A percentile compares a stretch with the other conserved stretches of the same genome.
Evolutionary conservation across 2,329 filamentous ascomycete species (phyloP).

Genomic region (Talaromyces amestolkiae): DNA sequence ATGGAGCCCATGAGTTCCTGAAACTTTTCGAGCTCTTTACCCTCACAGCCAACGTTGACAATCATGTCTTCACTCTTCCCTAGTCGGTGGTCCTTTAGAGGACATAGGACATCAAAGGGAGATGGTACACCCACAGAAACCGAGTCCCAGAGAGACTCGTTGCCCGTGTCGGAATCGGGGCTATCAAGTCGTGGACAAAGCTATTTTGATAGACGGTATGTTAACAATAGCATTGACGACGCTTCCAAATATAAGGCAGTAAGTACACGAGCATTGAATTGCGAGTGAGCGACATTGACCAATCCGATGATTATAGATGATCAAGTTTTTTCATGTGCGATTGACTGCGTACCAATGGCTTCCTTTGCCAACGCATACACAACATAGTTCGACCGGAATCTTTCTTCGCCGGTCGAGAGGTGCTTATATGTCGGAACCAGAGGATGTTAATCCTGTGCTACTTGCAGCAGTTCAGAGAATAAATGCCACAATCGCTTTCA

Average conservation of each 20-base stretch:
- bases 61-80: slow-evolving; percentile 13
- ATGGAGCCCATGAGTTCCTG: background rate
- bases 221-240: slow-evolving; percentile 24
- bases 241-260: slow-evolving; percentile 28
- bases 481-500: slow-evolving; percentile 49
- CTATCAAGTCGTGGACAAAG: slow-evolving; percentile 7
- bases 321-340: slow-evolving; percentile 30
- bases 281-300: background rate
- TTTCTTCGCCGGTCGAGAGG: slow-evolving; percentile 42
- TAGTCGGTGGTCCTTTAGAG: slow-evolving; percentile 11
- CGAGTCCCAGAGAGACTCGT: slow-evolving; percentile 9
- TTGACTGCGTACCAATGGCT: slow-evolving; percentile 30
- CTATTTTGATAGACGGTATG: slow-evolving; percentile 5
- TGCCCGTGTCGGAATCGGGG: slow-evolving; percentile 8
- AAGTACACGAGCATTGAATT: slow-evolving; percentile 17
- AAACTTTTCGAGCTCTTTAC: background rate
- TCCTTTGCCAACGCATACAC: slow-evolving; percentile 11
- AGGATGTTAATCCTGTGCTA: slow-evolving; percentile 38
- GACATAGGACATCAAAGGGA: background rate
- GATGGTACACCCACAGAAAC: background rate
- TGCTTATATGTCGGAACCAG: slow-evolving; percentile 44
- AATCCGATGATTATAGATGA: slow-evolving; percentile 25
- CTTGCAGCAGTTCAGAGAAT: slow-evolving; percentile 46
- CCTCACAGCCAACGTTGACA: background rate
- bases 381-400: slow-evolving; percentile 33